A percentile compares a stretch with the other conserved stretches of the same genome.
phyloP scores from a whole-genome alignment of 495 filamentous ascomycete species.

The Apodospora peruviana region DNA sequence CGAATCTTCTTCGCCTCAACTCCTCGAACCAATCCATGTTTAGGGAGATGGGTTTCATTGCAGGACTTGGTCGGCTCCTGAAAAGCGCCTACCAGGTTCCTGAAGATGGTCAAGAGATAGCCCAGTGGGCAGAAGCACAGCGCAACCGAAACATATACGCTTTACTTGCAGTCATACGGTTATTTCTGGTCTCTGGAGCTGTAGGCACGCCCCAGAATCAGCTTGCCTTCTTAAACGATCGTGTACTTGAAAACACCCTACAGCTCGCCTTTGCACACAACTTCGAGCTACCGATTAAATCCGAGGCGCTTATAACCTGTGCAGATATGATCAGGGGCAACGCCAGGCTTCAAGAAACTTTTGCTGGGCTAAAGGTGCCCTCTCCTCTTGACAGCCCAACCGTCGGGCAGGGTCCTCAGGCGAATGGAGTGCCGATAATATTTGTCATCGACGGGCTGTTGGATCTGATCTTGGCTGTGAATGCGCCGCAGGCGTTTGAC shows the following conservation, averaged over 20 bases:
- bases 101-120: constrained; percentile 54
- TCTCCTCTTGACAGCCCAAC: constrained; percentile 45
- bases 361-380: constrained; percentile 75
- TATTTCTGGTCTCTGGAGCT: constrained; percentile 79
- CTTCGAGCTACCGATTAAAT: constrained; percentile 69
- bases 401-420: constrained; percentile 33
- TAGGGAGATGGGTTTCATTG: constrained; percentile 80
- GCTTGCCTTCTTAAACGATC: constrained; percentile 73
- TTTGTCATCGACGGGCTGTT: constrained; percentile 95
- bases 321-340: constrained; percentile 88
- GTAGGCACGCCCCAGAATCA: constrained; percentile 80
- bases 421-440: constrained; percentile 52
- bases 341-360: constrained; percentile 69
- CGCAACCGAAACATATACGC: constrained; percentile 91
- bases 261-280: constrained; percentile 75
- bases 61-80: constrained; percentile 66
- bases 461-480: constrained; percentile 70
- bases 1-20: constrained; percentile 85
- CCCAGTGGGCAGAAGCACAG: constrained; percentile 69
- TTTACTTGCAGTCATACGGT: constrained; percentile 72
- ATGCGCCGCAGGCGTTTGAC: constrained; percentile 63
- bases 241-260: constrained; percentile 74
- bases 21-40: constrained; percentile 91
- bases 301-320: constrained; percentile 79
- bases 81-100: constrained; percentile 53